These are phyloP conservation scores for Hypoxylon sp. DNA, from an alignment of 2,329 filamentous ascomycete genomes.

Conservation along the genomic window DNA sequence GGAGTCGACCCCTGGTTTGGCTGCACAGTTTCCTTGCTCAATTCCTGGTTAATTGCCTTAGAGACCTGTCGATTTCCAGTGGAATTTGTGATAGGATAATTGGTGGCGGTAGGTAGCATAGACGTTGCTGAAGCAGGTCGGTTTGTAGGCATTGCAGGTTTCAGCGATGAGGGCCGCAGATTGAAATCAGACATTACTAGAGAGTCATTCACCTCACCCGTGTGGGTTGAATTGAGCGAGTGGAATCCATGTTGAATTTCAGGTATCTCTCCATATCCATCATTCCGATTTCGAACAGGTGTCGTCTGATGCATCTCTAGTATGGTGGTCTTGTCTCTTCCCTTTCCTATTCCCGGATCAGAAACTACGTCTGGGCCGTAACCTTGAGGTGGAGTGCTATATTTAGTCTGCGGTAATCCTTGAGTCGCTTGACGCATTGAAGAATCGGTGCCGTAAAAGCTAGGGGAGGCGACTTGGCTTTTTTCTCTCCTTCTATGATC, in stretches of 20 bases:
- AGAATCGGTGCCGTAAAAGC: neutral
- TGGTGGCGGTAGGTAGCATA: neutral
- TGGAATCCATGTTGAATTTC: neutral
- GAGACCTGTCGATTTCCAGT: neutral
- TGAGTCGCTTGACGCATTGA: conserved; percentile 13
- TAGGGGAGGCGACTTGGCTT: conserved; percentile 15
- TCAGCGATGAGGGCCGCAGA: conserved; percentile 8
- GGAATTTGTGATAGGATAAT: neutral
- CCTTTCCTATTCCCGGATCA: neutral
- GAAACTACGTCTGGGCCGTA: neutral
- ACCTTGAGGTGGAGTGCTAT: neutral
- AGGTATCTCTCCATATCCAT: neutral
- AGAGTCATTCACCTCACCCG: neutral
- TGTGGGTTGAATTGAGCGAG: neutral
- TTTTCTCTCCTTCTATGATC: conserved; percentile 36
- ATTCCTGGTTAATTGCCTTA: neutral
- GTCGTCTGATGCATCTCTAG: neutral
- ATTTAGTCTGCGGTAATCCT: conserved; percentile 2
- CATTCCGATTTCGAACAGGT: neutral
- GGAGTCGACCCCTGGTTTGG: conserved; percentile 16
- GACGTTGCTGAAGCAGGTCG: neutral
- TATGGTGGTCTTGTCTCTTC: neutral
- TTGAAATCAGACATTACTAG: conserved; percentile 7
- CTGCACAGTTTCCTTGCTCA: neutral
- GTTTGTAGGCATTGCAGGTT: neutral